Percentiles rank a stretch among this genome's conserved stretches.
Evolutionary conservation across 371 early-diverging fungal genomes (phyloP).

Genomic region (Mycotypha africana): DNA sequence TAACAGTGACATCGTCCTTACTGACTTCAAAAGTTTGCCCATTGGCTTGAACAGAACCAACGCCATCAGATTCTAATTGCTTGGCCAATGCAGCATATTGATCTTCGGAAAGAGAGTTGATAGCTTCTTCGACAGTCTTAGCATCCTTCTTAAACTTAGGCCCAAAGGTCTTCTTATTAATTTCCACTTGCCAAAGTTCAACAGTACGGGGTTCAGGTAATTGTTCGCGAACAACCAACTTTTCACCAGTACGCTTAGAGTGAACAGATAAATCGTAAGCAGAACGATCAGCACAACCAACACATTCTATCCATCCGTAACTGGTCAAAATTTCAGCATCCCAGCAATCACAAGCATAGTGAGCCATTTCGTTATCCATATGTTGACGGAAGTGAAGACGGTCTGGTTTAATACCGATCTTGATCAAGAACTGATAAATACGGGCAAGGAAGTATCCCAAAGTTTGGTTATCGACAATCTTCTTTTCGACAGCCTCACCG

Average conservation of each 20-base stretch:
- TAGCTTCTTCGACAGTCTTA: conserved; percentile 78
- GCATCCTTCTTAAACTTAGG: conserved; percentile 90
- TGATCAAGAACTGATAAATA: conserved; percentile 89
- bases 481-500: conserved; percentile 91
- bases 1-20: conserved; percentile 66
- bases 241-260: conserved; percentile 85
- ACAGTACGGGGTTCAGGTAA: conserved; percentile 81
- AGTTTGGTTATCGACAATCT: conserved; percentile 94
- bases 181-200: conserved; percentile 76
- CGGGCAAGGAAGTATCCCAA: conserved; percentile 99
- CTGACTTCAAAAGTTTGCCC: conserved; percentile 71
- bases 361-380: conserved; percentile 99
- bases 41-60: conserved; percentile 53
- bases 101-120: conserved; percentile 60
- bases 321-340: conserved; percentile 94
- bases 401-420: conserved; percentile 91
- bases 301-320: conserved; percentile 99
- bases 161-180: conserved; percentile 94
- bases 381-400: conserved; percentile 99
- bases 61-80: conserved; percentile 49
- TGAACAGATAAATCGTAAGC: conserved; percentile 98
- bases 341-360: conserved; percentile 99
- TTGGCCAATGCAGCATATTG: conserved; percentile 56
- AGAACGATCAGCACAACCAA: conserved; percentile 99
- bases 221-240: conserved; percentile 89